Conservation (phyloP, 495 filamentous ascomycete genomes). For the Geoglossum glabrum region DNA sequence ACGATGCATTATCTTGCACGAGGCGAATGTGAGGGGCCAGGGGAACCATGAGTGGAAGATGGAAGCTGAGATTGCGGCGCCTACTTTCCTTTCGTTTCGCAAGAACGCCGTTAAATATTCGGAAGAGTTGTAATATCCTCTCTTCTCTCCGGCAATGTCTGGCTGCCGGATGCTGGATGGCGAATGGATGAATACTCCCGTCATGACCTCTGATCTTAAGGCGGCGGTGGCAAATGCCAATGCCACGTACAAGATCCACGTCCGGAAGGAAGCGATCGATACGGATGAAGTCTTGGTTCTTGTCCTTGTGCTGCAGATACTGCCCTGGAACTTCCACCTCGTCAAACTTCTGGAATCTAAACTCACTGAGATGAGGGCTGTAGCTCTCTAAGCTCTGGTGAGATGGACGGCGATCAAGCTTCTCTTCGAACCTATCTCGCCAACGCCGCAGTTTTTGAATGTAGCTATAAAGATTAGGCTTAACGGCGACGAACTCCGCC, state of each 20-base stretch:
- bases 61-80: constrained; percentile 84
- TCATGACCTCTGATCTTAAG: constrained; percentile 96
- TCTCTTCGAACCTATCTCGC: constrained; percentile 96
- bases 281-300: constrained; percentile 92
- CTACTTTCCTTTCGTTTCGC: constrained; percentile 84
- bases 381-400: constrained; percentile 55
- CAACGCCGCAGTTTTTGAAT: constrained; percentile 91
- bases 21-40: constrained; percentile 82
- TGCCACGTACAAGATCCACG: constrained; percentile 74
- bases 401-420: constrained; percentile 68
- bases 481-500: constrained; percentile 78
- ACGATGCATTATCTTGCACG: constrained; percentile 84
- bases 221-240: constrained; percentile 74
- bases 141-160: constrained; percentile 85
- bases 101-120: constrained; percentile 83
- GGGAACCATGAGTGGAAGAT: constrained; percentile 84
- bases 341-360: constrained; percentile 91
- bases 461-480: constrained; percentile 92
- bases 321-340: constrained; percentile 96
- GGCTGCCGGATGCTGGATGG: constrained; percentile 85
- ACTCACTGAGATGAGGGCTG: constrained; percentile 83
- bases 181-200: constrained; percentile 84
- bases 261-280: constrained; percentile 92
- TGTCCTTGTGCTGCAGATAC: constrained; percentile 89
- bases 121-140: constrained; percentile 87